These are phyloP conservation scores for Solanum pinnatisectum DNA, from an alignment of 257 asterid species.

Conservation along the genomic window DNA sequence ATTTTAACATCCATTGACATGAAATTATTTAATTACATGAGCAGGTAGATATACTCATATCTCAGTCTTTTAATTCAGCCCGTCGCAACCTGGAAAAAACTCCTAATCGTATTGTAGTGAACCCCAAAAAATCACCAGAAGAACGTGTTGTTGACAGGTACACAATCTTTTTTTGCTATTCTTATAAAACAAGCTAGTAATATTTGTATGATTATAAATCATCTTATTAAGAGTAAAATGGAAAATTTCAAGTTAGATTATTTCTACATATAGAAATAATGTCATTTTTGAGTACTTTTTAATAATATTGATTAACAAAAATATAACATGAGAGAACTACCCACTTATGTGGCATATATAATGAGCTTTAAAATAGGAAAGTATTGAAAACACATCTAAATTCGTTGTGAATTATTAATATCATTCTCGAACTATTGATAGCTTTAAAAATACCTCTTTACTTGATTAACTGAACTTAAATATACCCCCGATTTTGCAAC, in stretches of 20 bases:
- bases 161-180: not conserved
- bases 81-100: constrained; percentile 18
- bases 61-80: constrained; percentile 40
- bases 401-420: no score
- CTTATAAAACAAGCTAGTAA: no score
- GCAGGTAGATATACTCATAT: constrained; percentile 61
- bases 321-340: not conserved
- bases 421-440: not conserved
- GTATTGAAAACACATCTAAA: not conserved
- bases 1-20: not conserved
- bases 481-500: rapidly evolving
- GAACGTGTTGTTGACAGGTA: not conserved
- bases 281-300: not conserved
- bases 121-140: not conserved
- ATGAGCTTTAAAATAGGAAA: not conserved
- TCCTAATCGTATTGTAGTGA: constrained; percentile 11
- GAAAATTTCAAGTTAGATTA: not conserved
- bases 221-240: not conserved
- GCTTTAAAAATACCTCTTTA: rapidly evolving
- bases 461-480: not conserved
- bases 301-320: not conserved
- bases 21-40: not conserved
- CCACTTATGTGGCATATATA: not conserved
- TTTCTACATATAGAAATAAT: not conserved
- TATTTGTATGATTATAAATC: no score